Evolutionary conservation across 345 rosid species (phyloP).

Genomic region (Zanthoxylum bungeanum): DNA sequence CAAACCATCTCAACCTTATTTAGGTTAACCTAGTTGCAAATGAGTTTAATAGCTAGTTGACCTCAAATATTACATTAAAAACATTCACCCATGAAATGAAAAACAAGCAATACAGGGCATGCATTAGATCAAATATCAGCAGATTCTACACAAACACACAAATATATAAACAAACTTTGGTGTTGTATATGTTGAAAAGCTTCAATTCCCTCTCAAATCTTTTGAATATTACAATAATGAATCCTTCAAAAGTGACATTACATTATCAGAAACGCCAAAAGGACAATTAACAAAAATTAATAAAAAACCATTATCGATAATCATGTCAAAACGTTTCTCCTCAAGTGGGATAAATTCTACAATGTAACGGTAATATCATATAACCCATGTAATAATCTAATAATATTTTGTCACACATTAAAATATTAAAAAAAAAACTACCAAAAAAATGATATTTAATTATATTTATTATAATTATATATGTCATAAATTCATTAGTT

Average conservation of each 20-base stretch:
- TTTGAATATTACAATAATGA: conserved; percentile 7
- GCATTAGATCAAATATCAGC: not conserved
- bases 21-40: not conserved
- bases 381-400: no score
- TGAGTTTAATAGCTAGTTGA: not conserved
- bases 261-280: conserved; percentile 10
- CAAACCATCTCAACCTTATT: not conserved
- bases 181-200: not conserved
- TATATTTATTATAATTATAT: no score
- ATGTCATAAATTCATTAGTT: no score
- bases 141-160: not conserved
- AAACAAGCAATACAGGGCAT: not conserved
- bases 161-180: not conserved
- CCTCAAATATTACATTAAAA: not conserved
- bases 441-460: no score
- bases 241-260: conserved; percentile 9
- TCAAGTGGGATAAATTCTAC: no score
- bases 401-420: no score
- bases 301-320: conserved; percentile 9
- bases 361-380: no score
- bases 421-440: no score
- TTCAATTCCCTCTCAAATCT: not conserved
- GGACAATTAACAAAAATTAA: conserved; percentile 13
- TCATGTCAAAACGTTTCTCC: conserved; percentile 26
- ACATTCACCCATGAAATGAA: not conserved